Base-by-base conservation (phyloP, 1,284 basidiomycete species). In the Tilletia caries region DNA sequence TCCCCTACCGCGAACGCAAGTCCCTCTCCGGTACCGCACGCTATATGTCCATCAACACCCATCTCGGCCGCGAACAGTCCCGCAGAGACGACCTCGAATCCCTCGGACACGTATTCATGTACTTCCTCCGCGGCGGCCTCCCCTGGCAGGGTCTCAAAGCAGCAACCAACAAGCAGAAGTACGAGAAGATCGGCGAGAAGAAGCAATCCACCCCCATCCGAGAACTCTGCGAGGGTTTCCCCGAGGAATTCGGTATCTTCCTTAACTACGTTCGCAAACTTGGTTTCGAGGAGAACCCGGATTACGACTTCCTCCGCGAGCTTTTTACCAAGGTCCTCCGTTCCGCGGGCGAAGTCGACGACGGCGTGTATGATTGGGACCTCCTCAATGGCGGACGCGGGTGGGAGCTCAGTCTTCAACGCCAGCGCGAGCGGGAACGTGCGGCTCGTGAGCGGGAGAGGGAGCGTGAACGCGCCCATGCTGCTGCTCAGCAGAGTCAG, bases 101-200 rank as follows among this genome's bases (percentile, higher is more conserved):
- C 0, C 89, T 97, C 67, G 94, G 93, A 67, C 97, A 97, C 82
- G 93, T 97, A 27, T 88, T 98, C 78, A 95, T 97, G 93, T 97
- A 97, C 87, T 96, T 97, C 89, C 89, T 97, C 76, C 92, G 93
- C 76, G 93, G 95, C 68, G 91, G 92, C 72, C 89, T 97, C 58
- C 95, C 95, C 25, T 97, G 95, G 95, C 95, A 97, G 85, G 94
- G 94, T 68, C 89, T 97, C 83, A 96, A 97, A 87, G 95, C 94
- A 72, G 94, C 94, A 44, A 96, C 94, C 70, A 66, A 66, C 48
- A 97, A 97, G 89, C 95, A 98, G 87, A 97, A 97, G 87, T 96
- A 97, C 86, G 95, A 97, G 85, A 90, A 93, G 70, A 98, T 98
- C 86, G 96, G 96, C 93, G 95, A 97, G 87, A 98, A 97, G 89